phyloP scores from a whole-genome alignment of 2,329 filamentous ascomycete species.

The Microsporum audouinii region DNA sequence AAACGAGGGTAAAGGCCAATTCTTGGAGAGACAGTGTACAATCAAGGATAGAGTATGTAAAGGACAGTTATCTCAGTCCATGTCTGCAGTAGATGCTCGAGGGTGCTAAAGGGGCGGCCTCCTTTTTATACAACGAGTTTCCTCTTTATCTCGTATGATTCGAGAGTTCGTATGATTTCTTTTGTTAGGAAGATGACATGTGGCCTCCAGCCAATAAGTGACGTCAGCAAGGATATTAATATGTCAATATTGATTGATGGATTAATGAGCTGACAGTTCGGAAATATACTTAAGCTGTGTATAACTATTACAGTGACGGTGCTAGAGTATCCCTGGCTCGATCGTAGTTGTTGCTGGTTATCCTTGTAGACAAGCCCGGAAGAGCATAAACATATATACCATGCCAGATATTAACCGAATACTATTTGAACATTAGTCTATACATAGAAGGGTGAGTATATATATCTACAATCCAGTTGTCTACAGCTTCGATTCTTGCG shows the following conservation, averaged over 20 bases:
- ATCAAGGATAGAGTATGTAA: not conserved
- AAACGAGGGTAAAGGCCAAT: not conserved
- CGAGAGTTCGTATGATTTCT: not conserved
- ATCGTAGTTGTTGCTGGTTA: not conserved
- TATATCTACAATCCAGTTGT: not conserved
- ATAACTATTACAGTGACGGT: not conserved
- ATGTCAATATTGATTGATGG: not conserved
- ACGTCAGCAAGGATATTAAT: not conserved
- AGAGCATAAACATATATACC: not conserved
- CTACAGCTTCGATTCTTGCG: conserved; percentile 18
- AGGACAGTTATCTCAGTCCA: not conserved
- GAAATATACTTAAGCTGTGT: not conserved
- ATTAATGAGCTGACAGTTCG: not conserved
- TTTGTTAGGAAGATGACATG: conserved; percentile 7
- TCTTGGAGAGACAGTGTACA: not conserved
- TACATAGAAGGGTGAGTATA: not conserved
- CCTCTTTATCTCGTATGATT: not conserved
- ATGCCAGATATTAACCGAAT: too few species aligned
- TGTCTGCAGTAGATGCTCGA: not conserved
- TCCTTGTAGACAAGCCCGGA: not conserved
- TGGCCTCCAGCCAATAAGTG: conserved; percentile 5
- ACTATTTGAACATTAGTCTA: not conserved
- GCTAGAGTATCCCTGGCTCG: not conserved
- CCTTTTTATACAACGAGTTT: not conserved
- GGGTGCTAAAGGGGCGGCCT: not conserved